These are phyloP conservation scores for Aristolochia fimbriata DNA, from an alignment of 164 flowering plant species.

Conservation along the genomic window DNA sequence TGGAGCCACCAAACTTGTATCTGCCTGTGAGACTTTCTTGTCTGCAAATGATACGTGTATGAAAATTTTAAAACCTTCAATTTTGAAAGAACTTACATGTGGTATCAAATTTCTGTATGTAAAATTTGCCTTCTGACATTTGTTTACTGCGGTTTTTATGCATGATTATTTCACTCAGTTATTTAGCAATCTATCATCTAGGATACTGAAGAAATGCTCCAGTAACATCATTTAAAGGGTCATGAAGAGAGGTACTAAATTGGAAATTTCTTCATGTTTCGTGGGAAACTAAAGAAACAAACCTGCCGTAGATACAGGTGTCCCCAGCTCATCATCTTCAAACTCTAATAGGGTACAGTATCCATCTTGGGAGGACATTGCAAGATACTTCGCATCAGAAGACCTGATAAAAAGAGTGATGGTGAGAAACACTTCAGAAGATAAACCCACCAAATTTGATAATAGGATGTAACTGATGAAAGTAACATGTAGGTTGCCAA, in stretches of 20 bases:
- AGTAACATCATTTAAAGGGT: neutral
- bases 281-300: conserved; percentile 2
- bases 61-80: neutral
- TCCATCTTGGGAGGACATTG: conserved; percentile 90
- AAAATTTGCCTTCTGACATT: neutral
- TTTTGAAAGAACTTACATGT: neutral
- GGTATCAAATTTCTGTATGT: neutral
- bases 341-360: conserved; percentile 80
- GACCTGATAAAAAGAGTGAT: conserved; percentile 42
- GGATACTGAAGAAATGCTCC: neutral
- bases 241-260: neutral
- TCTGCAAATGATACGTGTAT: conserved; percentile 5
- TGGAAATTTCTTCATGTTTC: neutral
- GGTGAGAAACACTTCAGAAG: neutral
- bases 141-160: neutral
- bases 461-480: neutral
- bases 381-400: conserved; percentile 53
- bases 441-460: too few species aligned
- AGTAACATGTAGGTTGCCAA: neutral
- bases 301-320: conserved; percentile 50
- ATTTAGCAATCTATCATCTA: neutral
- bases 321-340: conserved; percentile 74
- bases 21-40: conserved; percentile 17
- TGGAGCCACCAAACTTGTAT: conserved; percentile 8
- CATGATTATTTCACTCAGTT: neutral